Conservation (phyloP, 495 filamentous ascomycete species). For the Ascobolus immersus region DNA sequence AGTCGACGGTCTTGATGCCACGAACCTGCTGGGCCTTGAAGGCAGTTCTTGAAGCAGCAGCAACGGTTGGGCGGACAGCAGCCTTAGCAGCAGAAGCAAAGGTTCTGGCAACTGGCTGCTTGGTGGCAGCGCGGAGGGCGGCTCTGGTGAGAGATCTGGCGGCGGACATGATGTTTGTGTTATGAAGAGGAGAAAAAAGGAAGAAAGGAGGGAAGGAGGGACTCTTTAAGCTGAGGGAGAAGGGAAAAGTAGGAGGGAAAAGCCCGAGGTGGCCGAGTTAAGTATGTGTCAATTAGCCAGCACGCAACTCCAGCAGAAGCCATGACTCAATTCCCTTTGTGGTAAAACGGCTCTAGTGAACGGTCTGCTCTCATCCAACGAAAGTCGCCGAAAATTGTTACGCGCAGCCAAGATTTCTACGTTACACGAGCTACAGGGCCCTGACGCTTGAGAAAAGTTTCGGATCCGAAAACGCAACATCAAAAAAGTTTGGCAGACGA, state of each 20-base stretch:
- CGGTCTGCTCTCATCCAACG: too few species aligned
- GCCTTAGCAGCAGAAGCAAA: constrained; percentile 41
- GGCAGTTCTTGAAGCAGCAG: constrained; percentile 27
- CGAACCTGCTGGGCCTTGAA: constrained; percentile 35
- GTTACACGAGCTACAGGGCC: too few species aligned
- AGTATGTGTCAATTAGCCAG: too few species aligned
- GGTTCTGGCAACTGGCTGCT: constrained; percentile 43
- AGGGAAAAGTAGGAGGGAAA: constrained; percentile 8
- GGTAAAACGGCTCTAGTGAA: too few species aligned
- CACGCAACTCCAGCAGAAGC: too few species aligned
- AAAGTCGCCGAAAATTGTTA: too few species aligned
- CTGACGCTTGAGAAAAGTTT: too few species aligned
- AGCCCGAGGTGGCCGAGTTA: too few species aligned
- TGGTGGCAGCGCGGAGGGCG: constrained; percentile 46
- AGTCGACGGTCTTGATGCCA: constrained; percentile 76
- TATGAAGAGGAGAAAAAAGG: constrained; percentile 9
- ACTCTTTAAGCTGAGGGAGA: constrained; percentile 9
- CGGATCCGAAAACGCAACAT: constrained; percentile 1
- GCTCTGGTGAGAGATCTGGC: constrained; percentile 60
- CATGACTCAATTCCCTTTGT: too few species aligned
- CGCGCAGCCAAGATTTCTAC: too few species aligned
- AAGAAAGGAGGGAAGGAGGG: constrained; percentile 9
- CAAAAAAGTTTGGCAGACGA: background rate
- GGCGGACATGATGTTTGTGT: constrained; percentile 40
- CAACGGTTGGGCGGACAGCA: constrained; percentile 26